These are phyloP conservation scores for Chlorella sp. DNA, from an alignment of 139 green algal genomes.

Conservation along the genomic window DNA sequence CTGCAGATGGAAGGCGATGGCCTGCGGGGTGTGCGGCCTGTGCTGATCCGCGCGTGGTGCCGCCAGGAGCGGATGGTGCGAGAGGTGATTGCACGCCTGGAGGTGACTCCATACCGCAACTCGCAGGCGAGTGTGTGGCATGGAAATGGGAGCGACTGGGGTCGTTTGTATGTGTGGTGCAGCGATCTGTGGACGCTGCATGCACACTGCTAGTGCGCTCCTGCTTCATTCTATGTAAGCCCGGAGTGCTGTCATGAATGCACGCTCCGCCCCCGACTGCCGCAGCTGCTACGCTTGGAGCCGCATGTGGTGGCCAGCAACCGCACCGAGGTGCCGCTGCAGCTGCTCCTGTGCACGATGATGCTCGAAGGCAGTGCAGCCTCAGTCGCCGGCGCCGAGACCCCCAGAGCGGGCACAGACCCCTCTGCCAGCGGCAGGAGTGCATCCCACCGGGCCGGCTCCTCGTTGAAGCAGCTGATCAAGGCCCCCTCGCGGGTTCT, in stretches of 20 bases:
- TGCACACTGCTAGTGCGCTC: too few species aligned
- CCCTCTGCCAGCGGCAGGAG: too few species aligned
- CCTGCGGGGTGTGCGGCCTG: slow-evolving; percentile 31
- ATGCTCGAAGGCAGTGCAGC: neutral
- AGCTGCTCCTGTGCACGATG: slow-evolving; percentile 61
- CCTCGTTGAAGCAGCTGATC: neutral
- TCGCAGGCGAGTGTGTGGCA: too few species aligned
- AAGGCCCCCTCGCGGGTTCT: too few species aligned
- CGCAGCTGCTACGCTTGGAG: slow-evolving; percentile 65
- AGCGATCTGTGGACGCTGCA: too few species aligned
- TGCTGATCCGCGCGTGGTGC: slow-evolving; percentile 44
- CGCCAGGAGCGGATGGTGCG: slow-evolving; percentile 46
- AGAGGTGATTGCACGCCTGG: slow-evolving; percentile 60
- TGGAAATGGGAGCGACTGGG: too few species aligned
- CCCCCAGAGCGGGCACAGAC: too few species aligned
- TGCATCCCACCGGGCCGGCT: too few species aligned
- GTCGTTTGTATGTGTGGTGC: too few species aligned
- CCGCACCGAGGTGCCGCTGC: slow-evolving; percentile 65
- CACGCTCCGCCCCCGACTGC: neutral
- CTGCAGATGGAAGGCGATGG: slow-evolving; percentile 23
- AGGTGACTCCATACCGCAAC: slow-evolving; percentile 29
- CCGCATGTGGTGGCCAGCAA: slow-evolving; percentile 78
- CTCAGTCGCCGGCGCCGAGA: neutral
- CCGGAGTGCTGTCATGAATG: neutral
- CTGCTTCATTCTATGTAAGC: too few species aligned